Evolutionary conservation across 192 early-diverging fungal species (phyloP).

Genomic region (Coemansia sp.): DNA sequence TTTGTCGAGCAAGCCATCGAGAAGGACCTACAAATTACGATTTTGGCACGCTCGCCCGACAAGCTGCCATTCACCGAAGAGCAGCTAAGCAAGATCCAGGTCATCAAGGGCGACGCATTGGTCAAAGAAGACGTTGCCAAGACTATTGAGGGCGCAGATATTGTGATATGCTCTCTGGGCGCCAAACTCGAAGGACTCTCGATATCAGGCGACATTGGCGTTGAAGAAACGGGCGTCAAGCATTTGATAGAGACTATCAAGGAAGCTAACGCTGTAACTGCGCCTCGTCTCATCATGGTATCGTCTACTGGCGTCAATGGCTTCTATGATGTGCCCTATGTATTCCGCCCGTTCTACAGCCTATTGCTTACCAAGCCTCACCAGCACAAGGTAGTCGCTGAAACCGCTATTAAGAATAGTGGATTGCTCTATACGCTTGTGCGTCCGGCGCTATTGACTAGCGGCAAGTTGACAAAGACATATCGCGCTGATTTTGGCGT

Average conservation of each 20-base stretch:
- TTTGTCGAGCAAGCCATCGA: conserved; percentile 44
- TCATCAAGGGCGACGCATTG: conserved; percentile 52
- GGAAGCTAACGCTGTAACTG: conserved; percentile 19
- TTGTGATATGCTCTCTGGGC: conserved; percentile 45
- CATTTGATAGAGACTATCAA: conserved; percentile 27
- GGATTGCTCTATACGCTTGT: conserved; percentile 51
- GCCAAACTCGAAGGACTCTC: conserved; percentile 20
- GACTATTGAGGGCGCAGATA: conserved; percentile 42
- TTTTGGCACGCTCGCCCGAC: conserved; percentile 44
- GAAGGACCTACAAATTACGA: conserved; percentile 23
- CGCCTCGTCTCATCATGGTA: conserved; percentile 44
- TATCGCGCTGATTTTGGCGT: conserved; percentile 35
- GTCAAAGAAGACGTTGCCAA: conserved; percentile 28
- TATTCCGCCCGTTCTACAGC: conserved; percentile 28
- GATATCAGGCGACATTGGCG: conserved; percentile 23
- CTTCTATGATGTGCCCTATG: conserved; percentile 33
- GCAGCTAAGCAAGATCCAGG: conserved; percentile 31
- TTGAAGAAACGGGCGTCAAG: conserved; percentile 22
- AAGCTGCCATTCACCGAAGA: conserved; percentile 45
- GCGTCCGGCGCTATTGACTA: conserved; percentile 50
- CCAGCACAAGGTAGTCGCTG: conserved; percentile 31
- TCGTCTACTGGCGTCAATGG: conserved; percentile 46
- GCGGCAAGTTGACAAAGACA: conserved; percentile 31
- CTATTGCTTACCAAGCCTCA: conserved; percentile 25
- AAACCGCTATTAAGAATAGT: conserved; percentile 36